These are phyloP conservation scores for Elymus sibiricus DNA, from an alignment of 176 grass and related monocot species.

Conservation along the genomic window DNA sequence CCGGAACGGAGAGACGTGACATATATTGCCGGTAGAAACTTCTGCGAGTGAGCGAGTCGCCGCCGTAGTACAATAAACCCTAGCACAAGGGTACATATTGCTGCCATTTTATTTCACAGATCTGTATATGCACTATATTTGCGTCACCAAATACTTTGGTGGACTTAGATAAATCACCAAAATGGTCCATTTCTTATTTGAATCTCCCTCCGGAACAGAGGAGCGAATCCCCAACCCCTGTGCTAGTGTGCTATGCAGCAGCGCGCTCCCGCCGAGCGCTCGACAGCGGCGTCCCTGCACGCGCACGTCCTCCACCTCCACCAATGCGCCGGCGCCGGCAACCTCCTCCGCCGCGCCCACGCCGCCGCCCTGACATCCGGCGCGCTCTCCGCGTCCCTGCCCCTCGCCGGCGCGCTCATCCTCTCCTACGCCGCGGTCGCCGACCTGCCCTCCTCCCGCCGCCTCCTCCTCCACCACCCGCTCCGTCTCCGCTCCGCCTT, in stretches of 20 bases:
- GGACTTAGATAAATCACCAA: not conserved
- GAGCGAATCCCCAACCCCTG: not conserved
- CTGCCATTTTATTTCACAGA: too few species aligned
- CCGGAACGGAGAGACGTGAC: too few species aligned
- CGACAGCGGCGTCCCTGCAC: slow-evolving; percentile 31
- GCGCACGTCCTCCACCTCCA: slow-evolving; percentile 45
- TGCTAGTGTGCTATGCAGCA: not conserved
- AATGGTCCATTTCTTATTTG: not conserved
- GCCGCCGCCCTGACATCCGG: slow-evolving; percentile 40
- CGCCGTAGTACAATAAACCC: too few species aligned
- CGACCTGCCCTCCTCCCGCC: slow-evolving; percentile 43
- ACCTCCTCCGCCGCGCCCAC: slow-evolving; percentile 35
- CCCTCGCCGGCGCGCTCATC: slow-evolving; percentile 48
- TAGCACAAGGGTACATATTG: too few species aligned
- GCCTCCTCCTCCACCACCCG: slow-evolving; percentile 40
- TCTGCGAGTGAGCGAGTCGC: too few species aligned
- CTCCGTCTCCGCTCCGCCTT: slow-evolving; percentile 43
- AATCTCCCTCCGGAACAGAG: not conserved
- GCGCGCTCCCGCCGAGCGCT: not conserved
- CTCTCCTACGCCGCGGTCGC: slow-evolving; percentile 57
- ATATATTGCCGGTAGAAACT: too few species aligned
- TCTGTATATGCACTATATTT: too few species aligned
- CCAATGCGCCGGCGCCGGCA: not conserved
- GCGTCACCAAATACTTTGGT: too few species aligned
- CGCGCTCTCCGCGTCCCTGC: slow-evolving; percentile 38